A percentile compares a stretch with the other conserved stretches of the same genome.
phyloP scores from a whole-genome alignment of 2,329 filamentous ascomycete species.

The Neofusicoccum ribis region DNA sequence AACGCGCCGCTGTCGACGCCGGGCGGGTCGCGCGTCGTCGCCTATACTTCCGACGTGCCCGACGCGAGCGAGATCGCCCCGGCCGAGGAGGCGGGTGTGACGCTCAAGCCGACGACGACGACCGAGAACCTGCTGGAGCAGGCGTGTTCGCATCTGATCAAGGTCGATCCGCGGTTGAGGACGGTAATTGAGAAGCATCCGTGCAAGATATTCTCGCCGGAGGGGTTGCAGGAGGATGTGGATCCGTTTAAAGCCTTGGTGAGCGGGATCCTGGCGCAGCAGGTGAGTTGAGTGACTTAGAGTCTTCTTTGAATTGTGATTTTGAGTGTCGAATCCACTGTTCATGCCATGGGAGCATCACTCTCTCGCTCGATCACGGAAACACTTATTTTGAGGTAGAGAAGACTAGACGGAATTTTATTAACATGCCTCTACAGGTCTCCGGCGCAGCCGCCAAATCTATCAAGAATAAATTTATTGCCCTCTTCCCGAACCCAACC shows the following conservation, averaged over 20 bases:
- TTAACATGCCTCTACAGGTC: slow-evolving; percentile 49
- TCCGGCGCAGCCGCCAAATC: slow-evolving; percentile 87
- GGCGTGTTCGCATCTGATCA: slow-evolving; percentile 72
- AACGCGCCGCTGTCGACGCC: slow-evolving; percentile 74
- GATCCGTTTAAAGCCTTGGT: slow-evolving; percentile 84
- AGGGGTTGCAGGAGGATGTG: slow-evolving; percentile 78
- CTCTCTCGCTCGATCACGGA: too few species aligned
- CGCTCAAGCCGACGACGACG: slow-evolving; percentile 52
- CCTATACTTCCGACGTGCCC: slow-evolving; percentile 31
- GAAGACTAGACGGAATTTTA: too few species aligned
- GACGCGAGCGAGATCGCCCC: not conserved
- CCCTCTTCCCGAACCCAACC: slow-evolving; percentile 57
- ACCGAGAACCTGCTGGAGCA: slow-evolving; percentile 72
- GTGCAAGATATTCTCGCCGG: slow-evolving; percentile 77
- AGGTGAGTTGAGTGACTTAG: slow-evolving; percentile 45
- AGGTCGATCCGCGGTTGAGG: slow-evolving; percentile 70
- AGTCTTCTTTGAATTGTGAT: too few species aligned
- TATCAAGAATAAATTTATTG: slow-evolving; percentile 83
- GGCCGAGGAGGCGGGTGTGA: slow-evolving; percentile 25
- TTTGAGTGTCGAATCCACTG: too few species aligned
- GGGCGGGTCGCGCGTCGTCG: slow-evolving; percentile 64
- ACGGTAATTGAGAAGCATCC: slow-evolving; percentile 71
- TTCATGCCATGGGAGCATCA: too few species aligned
- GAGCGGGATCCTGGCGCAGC: slow-evolving; percentile 91
- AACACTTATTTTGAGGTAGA: too few species aligned